These are phyloP conservation scores for Irpex rosettiformis DNA, from an alignment of 1,284 basidiomycete species.

Conservation along the genomic window DNA sequence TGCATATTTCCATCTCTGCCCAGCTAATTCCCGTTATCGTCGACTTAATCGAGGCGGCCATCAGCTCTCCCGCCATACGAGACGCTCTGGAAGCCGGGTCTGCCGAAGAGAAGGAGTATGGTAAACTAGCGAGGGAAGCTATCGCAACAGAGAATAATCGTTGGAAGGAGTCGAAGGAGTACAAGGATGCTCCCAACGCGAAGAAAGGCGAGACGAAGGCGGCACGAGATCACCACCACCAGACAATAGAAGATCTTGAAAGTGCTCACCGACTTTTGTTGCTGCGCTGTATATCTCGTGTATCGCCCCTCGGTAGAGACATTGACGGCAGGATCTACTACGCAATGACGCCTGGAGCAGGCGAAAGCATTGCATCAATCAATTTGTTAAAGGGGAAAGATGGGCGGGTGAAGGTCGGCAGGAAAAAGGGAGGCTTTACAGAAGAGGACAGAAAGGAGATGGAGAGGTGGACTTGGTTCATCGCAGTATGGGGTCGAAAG, in stretches of 20 bases:
- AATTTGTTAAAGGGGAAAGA: constrained; percentile 28
- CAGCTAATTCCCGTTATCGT: constrained; percentile 65
- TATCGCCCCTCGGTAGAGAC: constrained; percentile 34
- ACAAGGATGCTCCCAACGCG: constrained; percentile 4
- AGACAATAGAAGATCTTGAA: constrained; percentile 27
- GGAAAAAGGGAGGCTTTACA: constrained; percentile 36
- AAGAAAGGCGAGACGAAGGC: constrained; percentile 7
- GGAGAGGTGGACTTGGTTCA: constrained; percentile 66
- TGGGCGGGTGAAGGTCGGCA: constrained; percentile 26
- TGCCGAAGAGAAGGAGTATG: constrained; percentile 49
- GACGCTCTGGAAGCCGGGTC: constrained; percentile 55
- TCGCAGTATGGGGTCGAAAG: constrained; percentile 65
- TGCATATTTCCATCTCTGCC: constrained; percentile 43
- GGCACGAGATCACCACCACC: constrained; percentile 31
- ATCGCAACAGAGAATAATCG: constrained; percentile 42
- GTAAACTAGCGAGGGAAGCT: constrained; percentile 46
- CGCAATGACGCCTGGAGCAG: constrained; percentile 28
- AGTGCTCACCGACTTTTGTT: constrained; percentile 26
- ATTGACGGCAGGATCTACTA: constrained; percentile 36
- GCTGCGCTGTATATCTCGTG: constrained; percentile 28
- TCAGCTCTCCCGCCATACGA: constrained; percentile 45
- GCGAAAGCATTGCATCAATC: constrained; percentile 30
- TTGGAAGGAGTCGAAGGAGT: constrained; percentile 35
- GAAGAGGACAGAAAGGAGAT: constrained; percentile 44
- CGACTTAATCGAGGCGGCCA: constrained; percentile 49